Conservation (phyloP, 805 yeast species). For the Nakazawaea sp. region DNA sequence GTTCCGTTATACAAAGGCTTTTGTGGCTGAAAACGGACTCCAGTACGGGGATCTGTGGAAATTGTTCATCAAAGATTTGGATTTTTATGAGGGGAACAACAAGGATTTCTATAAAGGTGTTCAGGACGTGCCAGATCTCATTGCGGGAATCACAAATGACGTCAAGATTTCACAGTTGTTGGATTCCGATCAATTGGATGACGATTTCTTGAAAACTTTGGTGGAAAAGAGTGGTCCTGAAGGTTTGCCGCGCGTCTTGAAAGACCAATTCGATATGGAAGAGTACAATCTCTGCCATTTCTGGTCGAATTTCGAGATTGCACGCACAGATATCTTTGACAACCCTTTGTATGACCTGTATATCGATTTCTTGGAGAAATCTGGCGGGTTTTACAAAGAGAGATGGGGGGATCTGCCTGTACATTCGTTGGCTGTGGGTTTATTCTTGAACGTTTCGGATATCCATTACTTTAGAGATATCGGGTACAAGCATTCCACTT, state of each 20-base stretch:
- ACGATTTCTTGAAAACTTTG: slow-evolving; percentile 25
- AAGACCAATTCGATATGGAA: slow-evolving; percentile 58
- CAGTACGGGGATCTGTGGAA: slow-evolving; percentile 63
- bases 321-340: slow-evolving; percentile 68
- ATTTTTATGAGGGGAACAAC: slow-evolving; percentile 26
- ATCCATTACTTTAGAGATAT: slow-evolving; percentile 90
- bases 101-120: slow-evolving; percentile 21
- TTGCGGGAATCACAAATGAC: slow-evolving; percentile 13
- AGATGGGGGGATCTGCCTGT: slow-evolving; percentile 99
- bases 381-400: slow-evolving; percentile 84
- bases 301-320: slow-evolving; percentile 93
- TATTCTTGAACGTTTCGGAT: slow-evolving; percentile 61
- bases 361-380: slow-evolving; percentile 58
- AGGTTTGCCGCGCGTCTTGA: slow-evolving; percentile 26
- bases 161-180: neutral
- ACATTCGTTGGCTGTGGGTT: slow-evolving; percentile 79
- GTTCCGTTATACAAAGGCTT: slow-evolving; percentile 65
- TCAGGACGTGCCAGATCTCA: slow-evolving; percentile 19
- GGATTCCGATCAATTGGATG: neutral
- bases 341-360: slow-evolving; percentile 59
- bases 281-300: slow-evolving; percentile 80
- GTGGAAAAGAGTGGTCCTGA: slow-evolving; percentile 29
- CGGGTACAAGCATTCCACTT: slow-evolving; percentile 77
- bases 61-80: slow-evolving; percentile 42
- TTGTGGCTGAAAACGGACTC: slow-evolving; percentile 40